Evolutionary conservation across 2,329 filamentous ascomycete species (phyloP).

Genomic region (Xylariaceae sp.): DNA sequence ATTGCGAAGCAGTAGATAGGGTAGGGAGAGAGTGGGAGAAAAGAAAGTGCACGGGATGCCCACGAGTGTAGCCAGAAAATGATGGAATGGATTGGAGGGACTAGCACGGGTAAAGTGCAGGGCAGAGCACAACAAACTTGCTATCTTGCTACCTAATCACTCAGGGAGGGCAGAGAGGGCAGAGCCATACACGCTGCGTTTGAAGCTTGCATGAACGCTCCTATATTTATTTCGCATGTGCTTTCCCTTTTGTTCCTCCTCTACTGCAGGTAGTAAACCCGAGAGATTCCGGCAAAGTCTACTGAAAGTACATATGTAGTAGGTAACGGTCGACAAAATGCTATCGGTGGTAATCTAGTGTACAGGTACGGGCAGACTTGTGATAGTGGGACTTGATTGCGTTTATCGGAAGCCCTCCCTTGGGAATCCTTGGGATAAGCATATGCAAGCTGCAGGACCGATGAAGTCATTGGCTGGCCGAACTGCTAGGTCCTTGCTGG

Average conservation of each 20-base stretch:
- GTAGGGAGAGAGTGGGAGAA: too few species aligned
- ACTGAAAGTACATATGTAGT: too few species aligned
- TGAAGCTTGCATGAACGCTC: background rate
- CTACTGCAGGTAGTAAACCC: background rate
- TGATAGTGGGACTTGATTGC: slow-evolving; percentile 13
- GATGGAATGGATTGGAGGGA: too few species aligned
- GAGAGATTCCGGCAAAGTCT: slow-evolving; percentile 11
- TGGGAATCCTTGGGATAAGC: slow-evolving; percentile 15
- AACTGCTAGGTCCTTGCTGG: slow-evolving; percentile 10
- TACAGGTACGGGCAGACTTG: slow-evolving; percentile 4
- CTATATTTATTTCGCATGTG: slow-evolving; percentile 18
- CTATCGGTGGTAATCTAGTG: background rate
- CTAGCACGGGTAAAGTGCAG: too few species aligned
- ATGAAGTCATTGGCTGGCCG: slow-evolving; percentile 30
- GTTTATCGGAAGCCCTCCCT: too few species aligned
- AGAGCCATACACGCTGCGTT: too few species aligned
- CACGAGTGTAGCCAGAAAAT: too few species aligned
- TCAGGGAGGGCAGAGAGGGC: too few species aligned
- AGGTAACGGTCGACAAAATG: slow-evolving; percentile 12
- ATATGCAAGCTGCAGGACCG: slow-evolving; percentile 19
- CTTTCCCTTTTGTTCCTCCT: slow-evolving; percentile 1
- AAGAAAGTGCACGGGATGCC: too few species aligned
- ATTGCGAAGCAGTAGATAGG: slow-evolving; percentile 5
- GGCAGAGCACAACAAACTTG: too few species aligned
- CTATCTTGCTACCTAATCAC: too few species aligned